Evolutionary conservation across 768 basidiomycete genomes (phyloP).

Genomic region (Holtermanniella nyarrowii): DNA sequence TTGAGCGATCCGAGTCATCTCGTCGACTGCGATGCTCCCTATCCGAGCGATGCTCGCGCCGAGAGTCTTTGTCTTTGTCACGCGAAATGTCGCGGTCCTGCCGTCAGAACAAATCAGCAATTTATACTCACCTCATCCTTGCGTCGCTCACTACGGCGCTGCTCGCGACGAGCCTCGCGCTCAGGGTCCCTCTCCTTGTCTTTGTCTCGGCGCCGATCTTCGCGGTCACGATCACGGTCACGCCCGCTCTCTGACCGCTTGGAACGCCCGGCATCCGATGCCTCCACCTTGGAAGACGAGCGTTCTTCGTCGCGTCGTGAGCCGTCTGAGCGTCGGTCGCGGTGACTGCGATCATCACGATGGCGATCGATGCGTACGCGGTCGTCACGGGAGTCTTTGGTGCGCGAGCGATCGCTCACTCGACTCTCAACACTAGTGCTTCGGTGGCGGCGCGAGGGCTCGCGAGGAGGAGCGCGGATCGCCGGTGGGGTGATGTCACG

Average conservation of each 20-base stretch:
- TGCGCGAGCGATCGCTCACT: slow-evolving; percentile 17
- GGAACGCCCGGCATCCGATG: slow-evolving; percentile 32
- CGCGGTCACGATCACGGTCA: slow-evolving; percentile 2
- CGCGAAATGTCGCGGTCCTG: slow-evolving; percentile 65
- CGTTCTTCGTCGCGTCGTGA: slow-evolving; percentile 51
- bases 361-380: slow-evolving; percentile 8
- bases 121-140: slow-evolving; percentile 54
- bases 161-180: slow-evolving; percentile 4
- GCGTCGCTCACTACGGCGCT: slow-evolving; percentile 39
- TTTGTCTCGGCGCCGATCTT: slow-evolving; percentile 9
- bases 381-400: slow-evolving; percentile 8
- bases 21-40: slow-evolving; percentile 3
- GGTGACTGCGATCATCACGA: background rate
- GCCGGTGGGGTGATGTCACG: background rate
- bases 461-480: background rate
- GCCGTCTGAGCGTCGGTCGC: slow-evolving; percentile 33
- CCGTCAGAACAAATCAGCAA: slow-evolving; percentile 66
- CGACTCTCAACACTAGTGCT: slow-evolving; percentile 21
- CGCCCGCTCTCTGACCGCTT: background rate
- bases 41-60: slow-evolving; percentile 13
- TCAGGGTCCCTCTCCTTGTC: background rate
- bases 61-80: slow-evolving; percentile 44
- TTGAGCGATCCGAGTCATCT: background rate
- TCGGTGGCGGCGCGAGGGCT: background rate
- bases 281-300: slow-evolving; percentile 56